Evolutionary conservation across 2,329 filamentous ascomycete species (phyloP), one percentile per base, ranked within the genome.

Genomic region (Lomentospora prolificans): DNA sequence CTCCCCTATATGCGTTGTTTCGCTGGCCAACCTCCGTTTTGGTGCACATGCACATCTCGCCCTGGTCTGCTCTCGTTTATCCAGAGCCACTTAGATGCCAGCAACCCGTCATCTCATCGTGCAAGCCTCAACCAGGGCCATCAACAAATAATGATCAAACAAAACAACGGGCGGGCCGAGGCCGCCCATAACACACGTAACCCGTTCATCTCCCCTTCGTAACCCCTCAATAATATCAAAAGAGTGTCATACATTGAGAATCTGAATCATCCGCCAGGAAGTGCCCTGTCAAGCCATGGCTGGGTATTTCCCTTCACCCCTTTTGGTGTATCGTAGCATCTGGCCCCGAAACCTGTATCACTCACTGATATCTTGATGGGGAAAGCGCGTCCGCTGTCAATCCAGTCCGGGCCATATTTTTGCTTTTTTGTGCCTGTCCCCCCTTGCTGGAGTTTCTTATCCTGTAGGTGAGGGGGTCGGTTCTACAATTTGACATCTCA

Each of bases 261-360:
- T n/a, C n/a, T n/a, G n/a, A 14, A 8, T 41, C 36, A 17, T 19
- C 36, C 19, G 36, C 36, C 36, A 41, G 6, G 36, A 17, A 6
- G 14, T 8, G 36, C 10, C 36, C 36, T 8, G 36, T 41, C n/a
- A 17, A 41, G 9, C n/a, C 3, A 41, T 41, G 36, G 36, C 36
- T 19, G 36, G 36, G 36, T 41, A n/a, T n/a, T n/a, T n/a, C n/a
- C n/a, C n/a, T n/a, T n/a, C n/a, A n/a, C n/a, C n/a, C n/a, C n/a
- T 33, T 6, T 12, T 12, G 6, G 30, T 33, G 30, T 33, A 12
- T 33, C 30, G 30, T 33, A 6, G 30, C 22, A 48, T 48, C 44
- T n/a, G 17, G 44, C 44, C 44, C 44, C 44, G 44, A 48, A 48
- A 48, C 44, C 44, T 48, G 44, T 27, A 25, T 48, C 44, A 48